Conservation (phyloP, 1,284 basidiomycete genomes). For the Rhodotorula sp. region DNA sequence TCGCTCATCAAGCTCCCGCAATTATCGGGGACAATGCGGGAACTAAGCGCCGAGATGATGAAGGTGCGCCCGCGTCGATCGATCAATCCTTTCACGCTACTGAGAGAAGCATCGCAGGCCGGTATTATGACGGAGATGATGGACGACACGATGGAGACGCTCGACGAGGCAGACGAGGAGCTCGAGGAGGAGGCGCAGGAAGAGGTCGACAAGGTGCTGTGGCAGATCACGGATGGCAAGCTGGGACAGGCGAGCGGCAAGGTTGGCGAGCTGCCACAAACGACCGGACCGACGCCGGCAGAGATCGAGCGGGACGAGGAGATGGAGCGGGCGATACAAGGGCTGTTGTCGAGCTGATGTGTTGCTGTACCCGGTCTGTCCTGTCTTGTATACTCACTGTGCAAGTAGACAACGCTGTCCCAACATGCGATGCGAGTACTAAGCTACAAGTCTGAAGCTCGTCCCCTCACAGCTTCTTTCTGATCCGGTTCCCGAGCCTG, state of each 20-base stretch:
- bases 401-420: not conserved
- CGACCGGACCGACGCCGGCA: conserved; percentile 31
- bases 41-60: conserved; percentile 99
- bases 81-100: too few species aligned
- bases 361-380: not conserved
- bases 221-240: conserved; percentile 93
- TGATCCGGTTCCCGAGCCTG: conserved; percentile 26
- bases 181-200: conserved; percentile 94
- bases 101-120: too few species aligned
- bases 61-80: conserved; percentile 56
- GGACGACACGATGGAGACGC: conserved; percentile 52
- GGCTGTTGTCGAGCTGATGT: conserved; percentile 18
- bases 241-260: conserved; percentile 73
- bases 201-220: conserved; percentile 95
- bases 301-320: conserved; percentile 43
- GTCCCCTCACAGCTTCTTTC: conserved; percentile 9
- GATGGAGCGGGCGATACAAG: conserved; percentile 39
- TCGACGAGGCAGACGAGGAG: conserved; percentile 68
- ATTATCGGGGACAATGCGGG: conserved; percentile 86
- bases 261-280: conserved; percentile 67
- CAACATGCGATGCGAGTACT: not conserved
- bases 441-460: conserved; percentile 9
- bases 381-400: not conserved
- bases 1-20: conserved; percentile 87
- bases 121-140: conserved; percentile 54